Base-by-base conservation (phyloP, 805 yeast species). In the Yamadazyma ubonensis region DNA sequence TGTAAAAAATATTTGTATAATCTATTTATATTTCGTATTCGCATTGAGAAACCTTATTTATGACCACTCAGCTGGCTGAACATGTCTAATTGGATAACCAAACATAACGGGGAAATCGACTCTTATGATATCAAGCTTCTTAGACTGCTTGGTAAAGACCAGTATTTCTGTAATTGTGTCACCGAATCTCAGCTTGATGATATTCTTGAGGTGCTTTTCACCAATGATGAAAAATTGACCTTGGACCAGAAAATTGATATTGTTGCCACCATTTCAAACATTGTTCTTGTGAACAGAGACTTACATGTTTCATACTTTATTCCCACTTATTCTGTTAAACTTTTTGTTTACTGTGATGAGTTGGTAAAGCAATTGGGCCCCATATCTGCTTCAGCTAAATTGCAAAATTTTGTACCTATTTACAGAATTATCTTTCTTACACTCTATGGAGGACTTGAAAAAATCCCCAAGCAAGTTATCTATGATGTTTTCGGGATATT, bases 381-480 rank as follows among this genome's bases (percentile, higher is more conserved):
- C 12, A 30, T 20, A 23, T 20, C 27, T 22, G 34, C 22, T 46
- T 48, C 37, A 26, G 21, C 19, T 14, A 16, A 15, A 7, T 29
- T 4, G 5, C 15, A 29, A 14, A 31, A 41, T 5, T 50, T 54
- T 31, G 44, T 59, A n/a, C 53, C 62, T 4, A 36, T 51, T 10
- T 57, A 48, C 39, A 46, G 65, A 11, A 44, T 57, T 6, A 17
- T 57, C 2, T 60, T 59, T 36, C 46, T 59, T 22, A 52, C 55
- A 6, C 42, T 58, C 14, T 57, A 53, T 41, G 61, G 55, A n/a
- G 53, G 54, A 2, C 29, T 51, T 11, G 47, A 35, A 11, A 39
- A 41, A 8, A 29, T 44, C 2, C 31, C 22, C 19, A 37, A 43
- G 3, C 36, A 30, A 2, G 10, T 45, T 2, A 34, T 49, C 28